These are phyloP conservation scores for Penicillium hesseltinei DNA, from an alignment of 2,329 filamentous ascomycete genomes.

Conservation along the genomic window DNA sequence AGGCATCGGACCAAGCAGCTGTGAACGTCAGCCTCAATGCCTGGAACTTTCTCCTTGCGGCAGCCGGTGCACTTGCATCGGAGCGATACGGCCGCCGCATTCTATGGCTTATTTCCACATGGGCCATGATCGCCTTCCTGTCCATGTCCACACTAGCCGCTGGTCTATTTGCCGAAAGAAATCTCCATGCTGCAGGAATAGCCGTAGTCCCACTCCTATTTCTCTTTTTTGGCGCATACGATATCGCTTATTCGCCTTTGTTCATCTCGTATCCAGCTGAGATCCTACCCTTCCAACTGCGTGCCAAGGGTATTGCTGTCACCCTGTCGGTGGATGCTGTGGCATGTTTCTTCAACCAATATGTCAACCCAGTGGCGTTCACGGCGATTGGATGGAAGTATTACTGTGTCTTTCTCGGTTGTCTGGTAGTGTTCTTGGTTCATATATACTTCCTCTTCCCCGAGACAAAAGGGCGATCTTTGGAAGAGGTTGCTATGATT, in stretches of 20 bases:
- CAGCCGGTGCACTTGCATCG: constrained; percentile 20
- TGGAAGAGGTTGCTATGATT: constrained; percentile 25
- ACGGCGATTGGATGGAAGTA: constrained; percentile 42
- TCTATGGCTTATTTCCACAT: constrained; percentile 23
- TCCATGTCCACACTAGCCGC: constrained; percentile 24
- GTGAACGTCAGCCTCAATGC: constrained; percentile 26
- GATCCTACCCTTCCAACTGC: constrained; percentile 38
- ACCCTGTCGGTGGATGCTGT: constrained; percentile 27
- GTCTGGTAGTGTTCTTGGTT: constrained; percentile 31
- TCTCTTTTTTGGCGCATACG: constrained; percentile 32
- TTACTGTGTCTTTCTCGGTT: constrained; percentile 42
- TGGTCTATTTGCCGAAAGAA: constrained; percentile 23
- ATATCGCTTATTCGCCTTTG: constrained; percentile 31
- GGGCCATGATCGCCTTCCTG: constrained; percentile 24
- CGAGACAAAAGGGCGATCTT: constrained; percentile 25
- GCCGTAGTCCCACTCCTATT: constrained; percentile 39
- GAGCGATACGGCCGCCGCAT: constrained; percentile 24
- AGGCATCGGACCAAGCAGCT: constrained; percentile 26
- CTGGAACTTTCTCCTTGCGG: constrained; percentile 26
- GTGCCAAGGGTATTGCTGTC: constrained; percentile 36
- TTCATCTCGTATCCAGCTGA: constrained; percentile 31
- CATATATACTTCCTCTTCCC: constrained; percentile 43
- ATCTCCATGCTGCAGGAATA: constrained; percentile 24
- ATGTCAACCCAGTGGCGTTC: constrained; percentile 45
- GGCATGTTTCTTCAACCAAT: constrained; percentile 42